Evolutionary conservation across 495 filamentous ascomycete genomes (phyloP), one percentile per base, ranked within the genome.

Genomic region (Talaromyces nanjingensis): DNA sequence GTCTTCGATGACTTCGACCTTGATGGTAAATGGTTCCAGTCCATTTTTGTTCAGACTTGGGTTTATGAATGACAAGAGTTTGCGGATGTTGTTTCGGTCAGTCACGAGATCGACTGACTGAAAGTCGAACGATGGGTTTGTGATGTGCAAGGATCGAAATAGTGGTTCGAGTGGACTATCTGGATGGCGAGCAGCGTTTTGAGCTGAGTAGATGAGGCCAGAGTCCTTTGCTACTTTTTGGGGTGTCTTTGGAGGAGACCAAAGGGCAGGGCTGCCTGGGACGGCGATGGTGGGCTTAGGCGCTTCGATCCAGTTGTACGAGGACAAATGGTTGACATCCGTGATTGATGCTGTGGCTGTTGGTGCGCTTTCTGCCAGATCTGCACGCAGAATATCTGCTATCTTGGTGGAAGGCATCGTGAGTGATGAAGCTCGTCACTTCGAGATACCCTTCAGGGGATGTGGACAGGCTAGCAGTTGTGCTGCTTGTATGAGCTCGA

Each of bases 41-140:
- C 64, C 61, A 24, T 58, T 58, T 12, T 33, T 58, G 27, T 27
- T 33, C 12, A 58, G 71, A 65, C n/a, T 61, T 5, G 76, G 72
- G 34, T 79, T 70, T 59, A 84, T 59, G 64, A 83, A 84, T 2
- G 70, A 67, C 16, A 84, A 72, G 33, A 85, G 74, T 63, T 82
- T 80, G 31, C 82, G 81, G 45, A 86, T 72, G 63, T 80, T 84
- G 64, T 77, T 79, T 39, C 81, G 74, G 64, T 86, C 83, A 6
- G 76, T 82, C 31, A 84, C 71, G 27, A 84, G 59, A 64, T 85
- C 78, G 47, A 80, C 67, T 0, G 66, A 63, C 25, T 55, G 29
- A 39, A 83, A 74, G 53, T 82, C 69, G 54, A 79, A 81, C 6
- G 68, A 69, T 29, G 83, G 81, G 18, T 79, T 59, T 18, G 70